Conservation (phyloP, 164 flowering plant species). For the Umbilicus rupestris region DNA sequence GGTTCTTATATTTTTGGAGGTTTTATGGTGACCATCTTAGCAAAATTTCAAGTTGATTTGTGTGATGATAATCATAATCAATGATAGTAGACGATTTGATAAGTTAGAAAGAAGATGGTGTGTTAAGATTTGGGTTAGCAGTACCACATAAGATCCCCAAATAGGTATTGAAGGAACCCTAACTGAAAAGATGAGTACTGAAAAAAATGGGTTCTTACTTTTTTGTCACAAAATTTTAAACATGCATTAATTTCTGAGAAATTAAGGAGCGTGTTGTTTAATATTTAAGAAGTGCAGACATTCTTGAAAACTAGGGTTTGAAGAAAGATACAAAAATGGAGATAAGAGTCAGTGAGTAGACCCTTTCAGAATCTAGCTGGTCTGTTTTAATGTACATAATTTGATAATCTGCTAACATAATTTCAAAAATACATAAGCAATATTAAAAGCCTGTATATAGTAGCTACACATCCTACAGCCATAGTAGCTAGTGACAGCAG, state of each 20-base stretch:
- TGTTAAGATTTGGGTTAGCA: not conserved
- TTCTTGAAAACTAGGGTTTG: conserved; percentile 3
- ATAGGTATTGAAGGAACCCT: not conserved
- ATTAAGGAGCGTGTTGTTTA: not conserved
- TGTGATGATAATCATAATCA: not conserved
- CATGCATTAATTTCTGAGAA: not conserved
- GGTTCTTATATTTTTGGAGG: not conserved
- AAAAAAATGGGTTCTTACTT: not conserved
- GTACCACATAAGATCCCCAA: not conserved
- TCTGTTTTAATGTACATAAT: not conserved
- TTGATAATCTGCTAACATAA: not conserved
- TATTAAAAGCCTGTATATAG: conserved; percentile 2
- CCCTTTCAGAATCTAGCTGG: not conserved
- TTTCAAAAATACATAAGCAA: not conserved
- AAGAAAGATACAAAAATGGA: not conserved
- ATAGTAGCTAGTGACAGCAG: conserved; percentile 2
- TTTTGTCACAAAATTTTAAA: not conserved
- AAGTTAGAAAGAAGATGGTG: not conserved
- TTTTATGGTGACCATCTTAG: not conserved
- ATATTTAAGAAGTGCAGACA: not conserved
- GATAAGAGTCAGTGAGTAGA: not conserved
- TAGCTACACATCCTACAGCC: not conserved
- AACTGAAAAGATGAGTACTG: not conserved
- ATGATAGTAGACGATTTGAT: not conserved
- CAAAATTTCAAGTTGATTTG: not conserved